Evolutionary conservation across 345 rosid species (phyloP).

Genomic region (Kandelia obovata): DNA sequence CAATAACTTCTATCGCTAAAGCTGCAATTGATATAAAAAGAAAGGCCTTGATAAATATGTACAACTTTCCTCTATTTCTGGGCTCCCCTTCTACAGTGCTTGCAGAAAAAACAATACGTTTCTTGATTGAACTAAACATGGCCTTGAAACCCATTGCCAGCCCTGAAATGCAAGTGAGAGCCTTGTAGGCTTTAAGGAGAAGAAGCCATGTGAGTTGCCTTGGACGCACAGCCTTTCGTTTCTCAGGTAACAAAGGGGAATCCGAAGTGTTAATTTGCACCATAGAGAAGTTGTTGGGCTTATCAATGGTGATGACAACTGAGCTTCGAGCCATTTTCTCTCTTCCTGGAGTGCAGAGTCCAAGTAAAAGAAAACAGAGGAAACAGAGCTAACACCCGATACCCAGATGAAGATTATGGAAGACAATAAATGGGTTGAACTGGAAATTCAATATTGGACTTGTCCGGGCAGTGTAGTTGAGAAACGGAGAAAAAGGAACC

Average conservation of each 20-base stretch:
- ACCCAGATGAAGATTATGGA: constrained; percentile 29
- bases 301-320: constrained; percentile 77
- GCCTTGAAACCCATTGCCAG: constrained; percentile 38
- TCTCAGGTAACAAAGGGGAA: constrained; percentile 55
- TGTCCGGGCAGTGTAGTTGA: constrained; percentile 17
- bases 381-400: background rate
- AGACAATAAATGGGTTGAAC: constrained; percentile 6
- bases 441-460: constrained; percentile 17
- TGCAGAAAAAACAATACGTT: constrained; percentile 47
- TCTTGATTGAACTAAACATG: constrained; percentile 48
- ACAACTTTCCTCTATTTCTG: constrained; percentile 58
- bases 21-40: constrained; percentile 57
- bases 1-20: constrained; percentile 59
- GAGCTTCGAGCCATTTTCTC: constrained; percentile 68
- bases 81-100: constrained; percentile 40
- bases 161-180: constrained; percentile 56
- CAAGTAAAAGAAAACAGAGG: background rate
- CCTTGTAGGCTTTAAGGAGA: constrained; percentile 64
- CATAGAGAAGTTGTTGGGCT: constrained; percentile 58
- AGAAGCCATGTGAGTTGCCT: constrained; percentile 80
- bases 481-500: background rate
- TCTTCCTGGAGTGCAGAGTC: background rate
- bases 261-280: constrained; percentile 61
- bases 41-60: constrained; percentile 66
- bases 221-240: constrained; percentile 59